A percentile compares a stretch with the other conserved stretches of the same genome.
Evolutionary conservation across 2,329 filamentous ascomycete genomes (phyloP).

Genomic region (Colletotrichum camelliae): DNA sequence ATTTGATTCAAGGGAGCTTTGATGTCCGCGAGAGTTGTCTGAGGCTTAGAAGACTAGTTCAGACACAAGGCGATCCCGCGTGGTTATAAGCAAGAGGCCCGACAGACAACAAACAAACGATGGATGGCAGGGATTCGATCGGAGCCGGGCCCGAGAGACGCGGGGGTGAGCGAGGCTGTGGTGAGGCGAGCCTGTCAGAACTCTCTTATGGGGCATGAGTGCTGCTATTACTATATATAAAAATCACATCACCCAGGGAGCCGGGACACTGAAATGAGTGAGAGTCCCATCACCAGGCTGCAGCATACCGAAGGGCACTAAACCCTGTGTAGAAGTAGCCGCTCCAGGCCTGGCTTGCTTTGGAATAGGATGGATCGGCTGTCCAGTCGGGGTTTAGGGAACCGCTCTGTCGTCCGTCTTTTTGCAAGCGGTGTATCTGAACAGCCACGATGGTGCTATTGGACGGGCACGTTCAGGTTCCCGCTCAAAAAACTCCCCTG

Average conservation of each 20-base stretch:
- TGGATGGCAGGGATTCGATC: not conserved
- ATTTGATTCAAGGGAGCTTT: not conserved
- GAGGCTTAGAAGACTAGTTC: not conserved
- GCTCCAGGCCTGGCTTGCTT: not conserved
- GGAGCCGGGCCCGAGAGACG: slow-evolving; percentile 11
- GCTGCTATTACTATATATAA: slow-evolving; percentile 20
- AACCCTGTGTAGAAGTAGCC: not conserved
- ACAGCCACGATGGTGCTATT: slow-evolving; percentile 14
- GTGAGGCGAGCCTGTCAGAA: slow-evolving; percentile 12
- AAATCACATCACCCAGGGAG: slow-evolving; percentile 9
- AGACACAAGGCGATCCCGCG: not conserved
- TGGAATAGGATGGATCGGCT: not conserved
- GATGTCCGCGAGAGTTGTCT: not conserved
- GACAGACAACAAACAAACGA: not conserved
- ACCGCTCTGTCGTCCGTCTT: not conserved
- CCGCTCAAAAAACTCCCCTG: not conserved
- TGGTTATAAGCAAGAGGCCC: slow-evolving; percentile 12
- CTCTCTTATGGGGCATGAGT: not conserved
- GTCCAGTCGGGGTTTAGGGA: not conserved
- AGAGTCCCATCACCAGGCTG: slow-evolving; percentile 3
- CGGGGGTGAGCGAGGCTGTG: slow-evolving; percentile 17
- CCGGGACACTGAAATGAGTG: not conserved
- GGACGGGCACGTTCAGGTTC: not conserved
- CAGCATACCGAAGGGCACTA: slow-evolving; percentile 6
- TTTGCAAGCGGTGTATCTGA: slow-evolving; percentile 15